Evolutionary conservation across 176 grass and related monocot species (phyloP).

Genomic region (Triticum timopheevii): DNA sequence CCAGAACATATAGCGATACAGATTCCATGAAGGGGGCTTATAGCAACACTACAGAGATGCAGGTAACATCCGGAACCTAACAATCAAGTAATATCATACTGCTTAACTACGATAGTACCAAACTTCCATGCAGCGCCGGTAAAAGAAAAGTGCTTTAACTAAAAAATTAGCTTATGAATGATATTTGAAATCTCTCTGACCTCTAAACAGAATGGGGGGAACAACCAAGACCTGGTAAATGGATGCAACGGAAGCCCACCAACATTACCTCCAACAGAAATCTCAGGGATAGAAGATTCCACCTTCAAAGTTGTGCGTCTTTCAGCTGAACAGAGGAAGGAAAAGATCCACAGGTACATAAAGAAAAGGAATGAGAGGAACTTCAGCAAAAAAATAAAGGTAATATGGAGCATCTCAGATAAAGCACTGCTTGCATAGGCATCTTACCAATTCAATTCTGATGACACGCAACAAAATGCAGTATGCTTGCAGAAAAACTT

Average conservation of each 20-base stretch:
- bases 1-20: constrained; percentile 37
- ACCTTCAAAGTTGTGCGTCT: constrained; percentile 75
- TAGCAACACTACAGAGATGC: constrained; percentile 50
- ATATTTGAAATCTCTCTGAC: background rate
- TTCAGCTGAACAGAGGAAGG: constrained; percentile 87
- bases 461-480: constrained; percentile 46
- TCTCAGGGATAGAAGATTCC: constrained; percentile 63
- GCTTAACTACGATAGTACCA: constrained; percentile 1
- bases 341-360: constrained; percentile 91
- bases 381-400: constrained; percentile 99
- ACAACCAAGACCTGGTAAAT: constrained; percentile 52
- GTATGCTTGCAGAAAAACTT: constrained; percentile 98
- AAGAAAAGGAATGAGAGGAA: constrained; percentile 92
- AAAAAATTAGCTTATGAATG: background rate
- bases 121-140: background rate
- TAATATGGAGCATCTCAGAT: constrained; percentile 40
- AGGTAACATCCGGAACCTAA: constrained; percentile 45
- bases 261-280: constrained; percentile 43
- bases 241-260: constrained; percentile 45
- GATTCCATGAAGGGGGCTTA: constrained; percentile 50
- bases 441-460: constrained; percentile 23
- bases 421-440: constrained; percentile 10
- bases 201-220: constrained; percentile 50
- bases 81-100: constrained; percentile 21
- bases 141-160: background rate